Conservation (phyloP, 2,329 filamentous ascomycete species). For the Atkinsonella hypoxylon region DNA sequence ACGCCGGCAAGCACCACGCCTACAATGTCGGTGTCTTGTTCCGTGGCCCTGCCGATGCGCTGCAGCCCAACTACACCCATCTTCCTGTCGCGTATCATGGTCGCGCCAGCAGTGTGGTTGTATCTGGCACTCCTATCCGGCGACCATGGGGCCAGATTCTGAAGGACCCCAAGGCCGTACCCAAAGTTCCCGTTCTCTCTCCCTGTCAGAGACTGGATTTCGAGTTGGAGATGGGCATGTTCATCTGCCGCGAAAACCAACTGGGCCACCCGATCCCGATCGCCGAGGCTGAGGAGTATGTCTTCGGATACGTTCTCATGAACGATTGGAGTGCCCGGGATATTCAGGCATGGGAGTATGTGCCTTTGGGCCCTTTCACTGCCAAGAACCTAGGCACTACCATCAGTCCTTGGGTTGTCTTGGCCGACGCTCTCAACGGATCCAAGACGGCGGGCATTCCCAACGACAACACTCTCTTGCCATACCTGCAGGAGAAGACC, state of each 20-base stretch:
- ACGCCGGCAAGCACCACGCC: slow-evolving; percentile 68
- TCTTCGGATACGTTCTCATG: slow-evolving; percentile 58
- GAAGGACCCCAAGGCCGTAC: slow-evolving; percentile 32
- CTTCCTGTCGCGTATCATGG: slow-evolving; percentile 75
- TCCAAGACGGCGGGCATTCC: slow-evolving; percentile 13
- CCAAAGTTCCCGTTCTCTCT: slow-evolving; percentile 43
- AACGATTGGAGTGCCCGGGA: slow-evolving; percentile 56
- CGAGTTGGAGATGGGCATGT: slow-evolving; percentile 68
- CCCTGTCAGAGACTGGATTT: slow-evolving; percentile 56
- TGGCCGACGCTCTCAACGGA: slow-evolving; percentile 41
- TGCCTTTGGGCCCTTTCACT: slow-evolving; percentile 50
- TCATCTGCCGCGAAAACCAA: slow-evolving; percentile 53
- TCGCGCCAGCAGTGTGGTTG: slow-evolving; percentile 61
- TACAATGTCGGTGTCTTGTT: slow-evolving; percentile 59
- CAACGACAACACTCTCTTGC: slow-evolving; percentile 23
- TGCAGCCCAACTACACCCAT: slow-evolving; percentile 73
- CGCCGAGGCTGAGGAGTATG: slow-evolving; percentile 51
- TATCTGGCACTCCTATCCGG: slow-evolving; percentile 60
- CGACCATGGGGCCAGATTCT: slow-evolving; percentile 67
- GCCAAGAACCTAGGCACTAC: slow-evolving; percentile 48
- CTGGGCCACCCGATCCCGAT: slow-evolving; percentile 57
- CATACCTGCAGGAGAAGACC: slow-evolving; percentile 43
- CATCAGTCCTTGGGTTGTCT: slow-evolving; percentile 51
- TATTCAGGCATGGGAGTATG: slow-evolving; percentile 50
- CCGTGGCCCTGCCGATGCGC: slow-evolving; percentile 58